Evolutionary conservation across 371 early-diverging fungal species (phyloP).

Genomic region (Funneliformis caledonium): DNA sequence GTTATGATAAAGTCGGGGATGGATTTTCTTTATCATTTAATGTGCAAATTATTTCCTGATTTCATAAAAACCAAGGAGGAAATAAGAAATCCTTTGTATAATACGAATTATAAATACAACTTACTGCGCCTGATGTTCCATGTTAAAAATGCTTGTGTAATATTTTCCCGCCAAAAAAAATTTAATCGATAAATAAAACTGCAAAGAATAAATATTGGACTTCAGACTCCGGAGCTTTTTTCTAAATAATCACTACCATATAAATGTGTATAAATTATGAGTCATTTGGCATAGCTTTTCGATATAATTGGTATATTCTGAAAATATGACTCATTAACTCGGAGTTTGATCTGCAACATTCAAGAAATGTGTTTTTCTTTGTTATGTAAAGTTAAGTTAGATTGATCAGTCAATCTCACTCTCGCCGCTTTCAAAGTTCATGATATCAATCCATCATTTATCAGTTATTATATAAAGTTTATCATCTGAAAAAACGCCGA

Average conservation of each 20-base stretch:
- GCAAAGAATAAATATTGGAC: no score
- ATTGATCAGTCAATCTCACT: background rate
- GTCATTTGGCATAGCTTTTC: no score
- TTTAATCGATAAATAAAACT: no score
- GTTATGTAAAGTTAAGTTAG: background rate
- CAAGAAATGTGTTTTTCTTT: background rate
- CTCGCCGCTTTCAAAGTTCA: background rate
- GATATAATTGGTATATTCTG: no score
- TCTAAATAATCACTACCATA: background rate
- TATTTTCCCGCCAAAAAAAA: background rate
- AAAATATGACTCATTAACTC: no score
- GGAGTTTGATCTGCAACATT: background rate
- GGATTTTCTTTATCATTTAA: no score
- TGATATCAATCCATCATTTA: no score
- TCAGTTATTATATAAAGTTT: no score
- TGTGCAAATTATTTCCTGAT: background rate
- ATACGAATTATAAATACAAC: background rate
- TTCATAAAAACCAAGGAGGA: no score
- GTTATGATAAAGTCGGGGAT: no score
- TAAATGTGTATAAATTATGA: background rate
- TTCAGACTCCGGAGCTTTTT: background rate
- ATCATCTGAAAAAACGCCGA: no score
- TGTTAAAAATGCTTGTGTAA: background rate
- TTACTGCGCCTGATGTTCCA: background rate
- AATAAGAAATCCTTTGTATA: no score